Conservation (phyloP, 306 rosid species). For the Corylus avellana region DNA sequence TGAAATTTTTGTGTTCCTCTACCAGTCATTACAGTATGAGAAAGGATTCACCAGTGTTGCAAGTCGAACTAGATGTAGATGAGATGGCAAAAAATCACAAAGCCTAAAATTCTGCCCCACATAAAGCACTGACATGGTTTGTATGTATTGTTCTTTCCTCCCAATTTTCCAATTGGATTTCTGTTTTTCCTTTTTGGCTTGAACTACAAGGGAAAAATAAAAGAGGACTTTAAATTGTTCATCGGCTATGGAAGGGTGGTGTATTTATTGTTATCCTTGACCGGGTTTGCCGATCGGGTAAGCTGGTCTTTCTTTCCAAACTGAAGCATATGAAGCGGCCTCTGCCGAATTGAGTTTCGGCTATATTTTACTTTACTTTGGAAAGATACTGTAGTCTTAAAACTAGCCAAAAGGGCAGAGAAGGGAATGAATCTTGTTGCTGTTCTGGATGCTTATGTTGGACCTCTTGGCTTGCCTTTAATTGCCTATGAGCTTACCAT, state of each 20-base stretch:
- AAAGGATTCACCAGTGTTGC: slow-evolving; percentile 69
- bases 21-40: slow-evolving; percentile 66
- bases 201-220: slow-evolving; percentile 34
- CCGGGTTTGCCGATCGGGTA: slow-evolving; percentile 20
- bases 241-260: slow-evolving; percentile 20
- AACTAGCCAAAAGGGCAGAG: slow-evolving; percentile 12
- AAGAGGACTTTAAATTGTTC: slow-evolving; percentile 32
- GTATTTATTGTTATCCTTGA: slow-evolving; percentile 24
- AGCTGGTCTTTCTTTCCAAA: slow-evolving; percentile 20
- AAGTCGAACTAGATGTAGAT: slow-evolving; percentile 81
- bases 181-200: slow-evolving; percentile 21
- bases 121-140: slow-evolving; percentile 40
- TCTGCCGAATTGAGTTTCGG: slow-evolving; percentile 27
- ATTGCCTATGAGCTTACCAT: neutral
- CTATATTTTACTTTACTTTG: slow-evolving; percentile 3
- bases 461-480: slow-evolving; percentile 1
- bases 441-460: slow-evolving; percentile 9
- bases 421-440: neutral
- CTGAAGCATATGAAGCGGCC: slow-evolving; percentile 25
- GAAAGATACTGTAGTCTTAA: slow-evolving; percentile 22
- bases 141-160: slow-evolving; percentile 35
- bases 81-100: slow-evolving; percentile 87
- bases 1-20: slow-evolving; percentile 28
- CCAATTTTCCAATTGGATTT: slow-evolving; percentile 30
- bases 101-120: slow-evolving; percentile 37